Base-by-base conservation (phyloP, 2,329 filamentous ascomycete genomes). In the Proliferodiscus dingleyae region DNA sequence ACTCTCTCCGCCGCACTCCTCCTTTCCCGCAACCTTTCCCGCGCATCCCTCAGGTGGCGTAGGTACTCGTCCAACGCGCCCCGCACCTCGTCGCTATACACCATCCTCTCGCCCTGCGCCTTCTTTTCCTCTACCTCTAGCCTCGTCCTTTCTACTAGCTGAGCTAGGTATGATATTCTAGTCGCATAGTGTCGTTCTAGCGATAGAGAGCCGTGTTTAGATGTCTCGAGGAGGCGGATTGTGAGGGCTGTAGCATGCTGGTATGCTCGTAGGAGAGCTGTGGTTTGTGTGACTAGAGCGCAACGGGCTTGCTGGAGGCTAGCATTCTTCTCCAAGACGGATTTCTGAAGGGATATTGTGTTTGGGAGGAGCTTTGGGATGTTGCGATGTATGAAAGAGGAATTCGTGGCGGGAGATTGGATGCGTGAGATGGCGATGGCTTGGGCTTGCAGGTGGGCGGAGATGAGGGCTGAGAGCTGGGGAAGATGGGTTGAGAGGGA, bases 381-480 rank as follows among this genome's bases (percentile, higher is more conserved):
- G 19, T 69, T 63, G 16, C 79, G 77, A 64, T 82, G 79, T n/a
- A 81, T 65, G 55, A 77, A 70, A 24, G 75, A 75, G 4, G 73
- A 54, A 4, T 64, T 66, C 2, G 72, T 77, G 4, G 65, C 68
- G 6, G 64, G 70, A 10, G 75, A 69, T 21, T 76, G 67, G 47
- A 73, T 69, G 0, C 72, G 67, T 9, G 72, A 70, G 10, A 80
- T 65, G 33, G 71, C 68, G 51, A 70, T 62, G 39, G 77, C 77
- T 11, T 71, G 69, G 1, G 66, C 58, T 43, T 74, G 72, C 0
- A 83, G 68, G n/a, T 67, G 65, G 0, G 66, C 57, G 2, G 77
- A 78, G 15, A 81, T 50, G 4, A 79, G 63, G 2, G 63, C 56
- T 1, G 69, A 62, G 15, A 83, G 65, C 1, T 64, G 55, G 0